A percentile compares a stretch with the other conserved stretches of the same genome.
These are phyloP conservation scores for Zasmidium citrigriseum DNA, from an alignment of 2,329 filamentous ascomycete genomes.

Conservation along the genomic window DNA sequence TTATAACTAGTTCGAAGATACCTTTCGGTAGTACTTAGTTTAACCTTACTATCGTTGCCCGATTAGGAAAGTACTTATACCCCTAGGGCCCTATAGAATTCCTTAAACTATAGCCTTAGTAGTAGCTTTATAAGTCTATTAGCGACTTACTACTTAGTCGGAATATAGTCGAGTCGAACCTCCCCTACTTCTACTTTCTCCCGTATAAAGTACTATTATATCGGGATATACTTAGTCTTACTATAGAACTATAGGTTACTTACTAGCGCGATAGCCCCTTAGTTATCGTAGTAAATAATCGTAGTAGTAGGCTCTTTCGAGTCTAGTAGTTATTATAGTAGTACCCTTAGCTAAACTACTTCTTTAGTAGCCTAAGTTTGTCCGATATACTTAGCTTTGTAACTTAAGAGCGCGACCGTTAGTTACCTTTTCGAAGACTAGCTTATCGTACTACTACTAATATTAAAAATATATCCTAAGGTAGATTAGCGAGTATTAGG, in stretches of 20 bases:
- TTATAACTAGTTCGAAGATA: too few relatives aligned
- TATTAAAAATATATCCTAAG: slow-evolving; percentile 25
- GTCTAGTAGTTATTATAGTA: background rate
- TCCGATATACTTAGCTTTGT: slow-evolving; percentile 28
- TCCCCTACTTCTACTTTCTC: slow-evolving; percentile 2
- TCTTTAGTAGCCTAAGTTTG: slow-evolving; percentile 25
- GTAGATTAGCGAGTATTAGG: slow-evolving; percentile 23
- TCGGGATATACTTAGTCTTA: slow-evolving; percentile 5
- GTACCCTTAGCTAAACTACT: slow-evolving; percentile 21
- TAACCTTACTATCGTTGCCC: background rate
- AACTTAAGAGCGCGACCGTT: slow-evolving; percentile 22
- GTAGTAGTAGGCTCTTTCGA: background rate
- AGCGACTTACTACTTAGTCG: background rate
- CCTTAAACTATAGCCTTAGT: background rate
- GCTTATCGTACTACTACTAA: slow-evolving; percentile 21
- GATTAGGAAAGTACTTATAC: background rate
- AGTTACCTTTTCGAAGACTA: slow-evolving; percentile 25
- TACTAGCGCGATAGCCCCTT: slow-evolving; percentile 10
- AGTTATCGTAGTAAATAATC: slow-evolving; percentile 8
- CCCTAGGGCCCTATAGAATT: background rate
- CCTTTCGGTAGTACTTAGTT: too few relatives aligned
- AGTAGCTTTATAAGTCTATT: slow-evolving; percentile 6
- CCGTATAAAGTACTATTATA: slow-evolving; percentile 2
- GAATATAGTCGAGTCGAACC: slow-evolving; percentile 6
- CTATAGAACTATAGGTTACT: slow-evolving; percentile 6